Percentiles rank a stretch among this genome's conserved stretches.
These are phyloP conservation scores for Myxozyma nipponensis DNA, from an alignment of 805 yeast species.

Conservation along the genomic window DNA sequence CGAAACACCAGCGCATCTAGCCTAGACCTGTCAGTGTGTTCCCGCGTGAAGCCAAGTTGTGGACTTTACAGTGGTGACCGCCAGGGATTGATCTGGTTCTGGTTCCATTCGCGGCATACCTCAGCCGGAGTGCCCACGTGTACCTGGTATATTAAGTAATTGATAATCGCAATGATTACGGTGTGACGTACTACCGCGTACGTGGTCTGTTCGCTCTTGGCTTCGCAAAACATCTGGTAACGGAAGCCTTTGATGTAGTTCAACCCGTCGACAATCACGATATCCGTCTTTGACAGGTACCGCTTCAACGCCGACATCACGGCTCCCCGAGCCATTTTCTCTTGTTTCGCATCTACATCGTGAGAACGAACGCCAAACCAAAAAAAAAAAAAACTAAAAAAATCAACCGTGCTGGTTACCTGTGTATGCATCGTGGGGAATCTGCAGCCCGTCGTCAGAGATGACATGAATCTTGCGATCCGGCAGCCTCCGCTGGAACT, in stretches of 20 bases:
- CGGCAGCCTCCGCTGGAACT: conserved; percentile 50
- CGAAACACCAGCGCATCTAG: conserved; percentile 70
- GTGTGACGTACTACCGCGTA: conserved; percentile 53
- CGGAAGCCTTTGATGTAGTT: conserved; percentile 93
- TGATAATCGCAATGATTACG: background rate
- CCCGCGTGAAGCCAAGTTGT: background rate
- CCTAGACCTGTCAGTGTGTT: background rate
- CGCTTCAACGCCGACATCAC: conserved; percentile 89
- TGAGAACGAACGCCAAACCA: too few relatives aligned
- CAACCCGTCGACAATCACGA: conserved; percentile 82
- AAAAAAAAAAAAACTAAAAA: background rate
- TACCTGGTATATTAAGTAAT: conserved; percentile 32
- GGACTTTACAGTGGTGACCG: conserved; percentile 21
- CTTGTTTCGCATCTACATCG: conserved; percentile 70
- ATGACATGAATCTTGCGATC: conserved; percentile 63
- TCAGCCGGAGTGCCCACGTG: conserved; percentile 70
- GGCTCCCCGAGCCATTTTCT: conserved; percentile 75
- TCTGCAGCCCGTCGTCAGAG: conserved; percentile 73
- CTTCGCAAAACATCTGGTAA: conserved; percentile 91
- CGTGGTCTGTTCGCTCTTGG: conserved; percentile 76
- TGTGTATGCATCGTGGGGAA: conserved; percentile 60
- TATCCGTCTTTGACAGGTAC: conserved; percentile 59
- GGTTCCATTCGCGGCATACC: conserved; percentile 62
- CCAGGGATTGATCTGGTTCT: conserved; percentile 24
- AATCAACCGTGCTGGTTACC: conserved; percentile 15